Percentiles rank a stretch among this genome's conserved stretches.
Evolutionary conservation across 75 land plant species (phyloP).

Genomic region (Isoetes taiwanensis): DNA sequence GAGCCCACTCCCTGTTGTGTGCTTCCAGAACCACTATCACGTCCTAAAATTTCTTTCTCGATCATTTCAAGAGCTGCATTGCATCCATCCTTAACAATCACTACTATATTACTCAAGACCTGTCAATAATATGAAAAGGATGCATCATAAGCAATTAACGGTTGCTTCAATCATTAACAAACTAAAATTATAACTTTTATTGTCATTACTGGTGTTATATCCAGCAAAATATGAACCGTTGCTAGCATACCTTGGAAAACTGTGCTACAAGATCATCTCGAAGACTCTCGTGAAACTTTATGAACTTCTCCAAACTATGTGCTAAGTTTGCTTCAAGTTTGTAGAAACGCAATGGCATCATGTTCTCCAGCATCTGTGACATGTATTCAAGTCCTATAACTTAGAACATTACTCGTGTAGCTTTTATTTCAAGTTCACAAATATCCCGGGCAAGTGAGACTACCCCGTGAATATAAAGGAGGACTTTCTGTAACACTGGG

Average conservation of each 20-base stretch:
- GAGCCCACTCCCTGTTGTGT: background rate
- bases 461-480: slow-evolving; percentile 20
- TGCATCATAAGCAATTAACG: too few species aligned
- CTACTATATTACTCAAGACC: background rate
- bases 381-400: background rate
- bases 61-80: background rate
- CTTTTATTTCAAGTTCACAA: background rate
- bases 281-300: background rate
- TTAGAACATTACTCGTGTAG: background rate
- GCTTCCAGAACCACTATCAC: background rate
- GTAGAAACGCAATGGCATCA: background rate
- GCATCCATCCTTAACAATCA: slow-evolving; percentile 12
- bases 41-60: slow-evolving; percentile 13
- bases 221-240: background rate
- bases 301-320: background rate
- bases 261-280: background rate
- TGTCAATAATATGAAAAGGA: background rate
- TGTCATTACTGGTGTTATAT: background rate
- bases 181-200: background rate
- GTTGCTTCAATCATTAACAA: background rate
- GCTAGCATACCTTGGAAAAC: slow-evolving; percentile 6
- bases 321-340: background rate
- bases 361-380: background rate
- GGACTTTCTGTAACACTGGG: slow-evolving; percentile 9
- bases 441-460: too few species aligned